Conservation (phyloP, 805 yeast genomes). For the Wickerhamomyces xylosicus region DNA sequence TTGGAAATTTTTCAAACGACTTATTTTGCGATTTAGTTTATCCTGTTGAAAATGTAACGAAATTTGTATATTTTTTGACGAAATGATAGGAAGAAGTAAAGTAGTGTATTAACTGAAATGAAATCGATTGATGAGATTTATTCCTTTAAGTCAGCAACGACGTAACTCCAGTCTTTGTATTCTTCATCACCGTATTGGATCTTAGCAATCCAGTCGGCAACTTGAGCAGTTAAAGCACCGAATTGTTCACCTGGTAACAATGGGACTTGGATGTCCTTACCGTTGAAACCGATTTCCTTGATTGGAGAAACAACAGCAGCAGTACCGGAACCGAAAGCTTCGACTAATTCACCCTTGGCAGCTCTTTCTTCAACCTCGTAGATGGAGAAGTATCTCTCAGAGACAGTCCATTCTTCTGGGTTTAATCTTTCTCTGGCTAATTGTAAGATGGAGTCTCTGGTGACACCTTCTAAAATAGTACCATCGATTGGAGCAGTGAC, state of each 20-base stretch:
- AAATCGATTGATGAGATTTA: neutral
- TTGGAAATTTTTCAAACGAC: too few relatives aligned
- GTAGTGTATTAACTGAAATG: neutral
- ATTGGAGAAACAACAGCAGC: slow-evolving; percentile 97
- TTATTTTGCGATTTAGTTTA: too few relatives aligned
- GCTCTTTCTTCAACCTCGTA: slow-evolving; percentile 73
- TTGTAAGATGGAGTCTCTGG: slow-evolving; percentile 78
- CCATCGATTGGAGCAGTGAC: slow-evolving; percentile 97
- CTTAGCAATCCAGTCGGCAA: slow-evolving; percentile 79
- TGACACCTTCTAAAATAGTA: slow-evolving; percentile 93
- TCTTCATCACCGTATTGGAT: slow-evolving; percentile 84
- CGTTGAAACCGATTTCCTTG: slow-evolving; percentile 75
- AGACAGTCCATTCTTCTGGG: slow-evolving; percentile 68
- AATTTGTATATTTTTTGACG: too few relatives aligned
- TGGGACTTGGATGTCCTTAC: slow-evolving; percentile 67
- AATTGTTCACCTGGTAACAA: slow-evolving; percentile 67
- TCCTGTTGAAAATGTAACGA: too few relatives aligned
- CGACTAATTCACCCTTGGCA: slow-evolving; percentile 71
- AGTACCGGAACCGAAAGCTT: slow-evolving; percentile 96
- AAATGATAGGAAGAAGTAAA: too few relatives aligned
- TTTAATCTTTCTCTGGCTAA: slow-evolving; percentile 71
- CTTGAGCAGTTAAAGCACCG: slow-evolving; percentile 67
- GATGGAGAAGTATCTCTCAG: slow-evolving; percentile 79
- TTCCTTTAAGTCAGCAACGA: slow-evolving; percentile 20
- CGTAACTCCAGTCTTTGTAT: slow-evolving; percentile 41